Base-by-base conservation (phyloP, 345 rosid species). In the Aegle marmelos region DNA sequence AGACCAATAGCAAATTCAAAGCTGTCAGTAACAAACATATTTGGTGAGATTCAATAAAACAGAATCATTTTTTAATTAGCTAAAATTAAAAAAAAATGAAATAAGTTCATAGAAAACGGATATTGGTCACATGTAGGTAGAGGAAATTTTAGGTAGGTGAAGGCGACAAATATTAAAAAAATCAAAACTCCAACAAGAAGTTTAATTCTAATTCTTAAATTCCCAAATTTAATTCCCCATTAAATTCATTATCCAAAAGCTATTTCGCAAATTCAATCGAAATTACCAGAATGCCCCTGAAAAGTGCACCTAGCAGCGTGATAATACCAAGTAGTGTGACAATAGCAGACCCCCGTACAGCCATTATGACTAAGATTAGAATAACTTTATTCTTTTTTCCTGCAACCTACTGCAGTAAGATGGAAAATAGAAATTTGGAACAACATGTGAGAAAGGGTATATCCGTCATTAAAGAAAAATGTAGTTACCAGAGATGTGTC, bases 401-500 rank as follows among this genome's bases (percentile, higher is more conserved):
- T 3, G 45, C 8, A 21, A 34, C 22, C 27, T 36, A 39, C 27
- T 5, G 30, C 7, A 58, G 16, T 41, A 21, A 21, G 0, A 31
- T 13, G 10, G 16, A 31, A 31, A 22, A 72, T 41, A 41, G 50
- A 41, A 41, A 41, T 41, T 41, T 16, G 17, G 50, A 10, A 68
- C 2, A 19, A 10, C 3, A n/a, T 25, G n/a, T 24, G 53, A 4
- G 54, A 54, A 54, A 73, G 74, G 69, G 73, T 58, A 31, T 27
- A 53, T 64, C 34, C 21, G 77, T 58, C 74, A 78, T 72, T 83
- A 54, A 79, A 34, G 31, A 48, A 31, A n/a, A 4, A 5, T 24
- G 11, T 33, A 79, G 88, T 84, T 78, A 94, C 98, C 92, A 84
- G 82, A 76, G 93, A 82, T 21, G 90, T 77, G 84, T 90, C 91